Conservation (phyloP, 345 rosid species). For the Clausena lansium region DNA sequence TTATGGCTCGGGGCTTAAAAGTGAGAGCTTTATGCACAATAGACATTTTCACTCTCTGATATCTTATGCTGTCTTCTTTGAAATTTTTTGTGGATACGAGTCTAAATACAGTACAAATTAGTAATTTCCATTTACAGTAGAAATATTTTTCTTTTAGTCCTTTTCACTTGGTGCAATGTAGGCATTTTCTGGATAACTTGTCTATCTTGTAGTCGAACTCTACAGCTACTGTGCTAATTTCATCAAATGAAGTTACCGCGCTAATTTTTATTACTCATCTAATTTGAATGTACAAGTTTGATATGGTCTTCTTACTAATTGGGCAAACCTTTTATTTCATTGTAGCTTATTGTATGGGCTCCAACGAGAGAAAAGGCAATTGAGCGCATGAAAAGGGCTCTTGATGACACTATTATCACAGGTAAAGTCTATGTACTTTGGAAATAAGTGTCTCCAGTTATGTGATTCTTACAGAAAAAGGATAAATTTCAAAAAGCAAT, state of each 20-base stretch:
- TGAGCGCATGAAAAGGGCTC: slow-evolving; percentile 98
- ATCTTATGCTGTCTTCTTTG: neutral
- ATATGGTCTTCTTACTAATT: slow-evolving; percentile 9
- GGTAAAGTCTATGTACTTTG: slow-evolving; percentile 36
- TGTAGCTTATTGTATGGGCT: slow-evolving; percentile 96
- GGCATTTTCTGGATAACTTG: neutral
- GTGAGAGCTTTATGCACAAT: neutral
- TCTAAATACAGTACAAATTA: neutral
- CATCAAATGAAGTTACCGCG: neutral
- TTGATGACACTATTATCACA: slow-evolving; percentile 83
- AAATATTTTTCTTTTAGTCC: neutral
- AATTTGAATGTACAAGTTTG: slow-evolving; percentile 6
- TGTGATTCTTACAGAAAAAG: neutral
- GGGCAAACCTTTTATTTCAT: slow-evolving; percentile 11
- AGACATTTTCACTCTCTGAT: neutral
- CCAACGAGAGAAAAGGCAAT: slow-evolving; percentile 98
- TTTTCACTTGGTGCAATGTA: neutral
- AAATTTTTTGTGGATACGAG: neutral
- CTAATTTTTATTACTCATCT: neutral
- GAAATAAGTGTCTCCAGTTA: neutral
- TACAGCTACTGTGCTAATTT: neutral
- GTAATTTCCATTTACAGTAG: neutral
- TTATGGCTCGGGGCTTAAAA: neutral
- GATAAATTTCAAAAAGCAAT: neutral
- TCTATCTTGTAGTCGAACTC: neutral